Evolutionary conservation across 2,329 filamentous ascomycete genomes (phyloP).

Genomic region (Diaporthe citrichinensis): DNA sequence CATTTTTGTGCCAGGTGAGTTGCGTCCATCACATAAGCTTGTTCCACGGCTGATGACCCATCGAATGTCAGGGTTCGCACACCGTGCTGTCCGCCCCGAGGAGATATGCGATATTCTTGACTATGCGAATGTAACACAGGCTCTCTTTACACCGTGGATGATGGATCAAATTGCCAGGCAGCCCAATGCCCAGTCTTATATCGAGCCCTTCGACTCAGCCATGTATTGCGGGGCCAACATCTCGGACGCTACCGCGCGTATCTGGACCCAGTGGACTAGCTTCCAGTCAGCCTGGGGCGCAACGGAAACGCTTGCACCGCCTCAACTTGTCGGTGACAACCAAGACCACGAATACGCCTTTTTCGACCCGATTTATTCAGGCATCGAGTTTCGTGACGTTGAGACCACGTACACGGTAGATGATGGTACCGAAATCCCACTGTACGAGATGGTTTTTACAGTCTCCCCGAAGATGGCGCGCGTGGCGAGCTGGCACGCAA

Average conservation of each 20-base stretch:
- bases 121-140: constrained; percentile 37
- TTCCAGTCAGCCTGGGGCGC: constrained; percentile 39
- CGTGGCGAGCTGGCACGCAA: constrained; percentile 38
- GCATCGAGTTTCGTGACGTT: constrained; percentile 41
- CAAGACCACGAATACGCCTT: constrained; percentile 42
- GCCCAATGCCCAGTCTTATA: constrained; percentile 34
- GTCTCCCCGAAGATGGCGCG: constrained; percentile 33
- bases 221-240: constrained; percentile 24
- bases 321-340: constrained; percentile 36
- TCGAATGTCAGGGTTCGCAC: constrained; percentile 35
- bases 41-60: neutral
- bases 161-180: constrained; percentile 43
- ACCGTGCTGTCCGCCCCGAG: constrained; percentile 34
- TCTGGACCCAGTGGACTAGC: constrained; percentile 4
- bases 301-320: constrained; percentile 38
- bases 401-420: constrained; percentile 35
- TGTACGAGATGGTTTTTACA: constrained; percentile 43
- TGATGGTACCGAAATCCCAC: constrained; percentile 24
- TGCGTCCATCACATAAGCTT: neutral
- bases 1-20: constrained; percentile 40
- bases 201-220: constrained; percentile 10
- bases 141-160: constrained; percentile 43
- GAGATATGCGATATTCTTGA: constrained; percentile 43
- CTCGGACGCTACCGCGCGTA: neutral
- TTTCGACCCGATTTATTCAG: constrained; percentile 42